Percentiles rank a stretch among this genome's conserved stretches.
phyloP scores from a whole-genome alignment of 108 stramenopile species.

The Aurantiochytrium sp. region DNA sequence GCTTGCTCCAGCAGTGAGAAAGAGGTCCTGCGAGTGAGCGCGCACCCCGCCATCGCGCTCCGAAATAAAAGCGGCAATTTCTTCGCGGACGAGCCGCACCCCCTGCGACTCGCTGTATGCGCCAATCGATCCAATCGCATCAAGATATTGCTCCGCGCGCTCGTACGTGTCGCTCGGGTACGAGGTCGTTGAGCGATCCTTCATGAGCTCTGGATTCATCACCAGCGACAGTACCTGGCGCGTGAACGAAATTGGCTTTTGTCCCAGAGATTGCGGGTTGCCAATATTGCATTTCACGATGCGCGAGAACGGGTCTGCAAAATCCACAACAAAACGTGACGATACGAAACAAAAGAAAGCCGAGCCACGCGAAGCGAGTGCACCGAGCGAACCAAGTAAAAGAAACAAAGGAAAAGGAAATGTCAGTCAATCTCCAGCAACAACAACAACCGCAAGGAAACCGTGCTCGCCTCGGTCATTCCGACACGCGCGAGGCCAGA shows the following conservation, averaged over 20 bases:
- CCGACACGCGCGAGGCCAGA: too few species aligned
- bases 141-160: conserved; percentile 43
- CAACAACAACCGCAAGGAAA: too few species aligned
- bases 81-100: conserved; percentile 54
- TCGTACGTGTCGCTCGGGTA: conserved; percentile 38
- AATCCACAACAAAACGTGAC: neutral
- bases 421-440: too few species aligned
- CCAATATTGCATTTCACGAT: conserved; percentile 93
- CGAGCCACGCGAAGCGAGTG: too few species aligned
- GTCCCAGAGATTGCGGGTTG: conserved; percentile 86
- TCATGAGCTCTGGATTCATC: conserved; percentile 59
- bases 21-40: conserved; percentile 58
- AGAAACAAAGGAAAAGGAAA: too few species aligned
- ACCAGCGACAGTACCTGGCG: conserved; percentile 77
- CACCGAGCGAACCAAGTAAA: too few species aligned
- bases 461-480: too few species aligned
- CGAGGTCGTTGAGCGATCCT: neutral
- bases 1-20: conserved; percentile 83
- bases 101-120: conserved; percentile 68
- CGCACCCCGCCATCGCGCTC: conserved; percentile 55
- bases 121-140: neutral
- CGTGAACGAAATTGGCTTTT: conserved; percentile 70
- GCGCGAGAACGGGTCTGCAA: conserved; percentile 39
- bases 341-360: neutral
- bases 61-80: conserved; percentile 73